Conservation (phyloP, 2,329 filamentous ascomycete species). For the Davidsoniella virescens region DNA sequence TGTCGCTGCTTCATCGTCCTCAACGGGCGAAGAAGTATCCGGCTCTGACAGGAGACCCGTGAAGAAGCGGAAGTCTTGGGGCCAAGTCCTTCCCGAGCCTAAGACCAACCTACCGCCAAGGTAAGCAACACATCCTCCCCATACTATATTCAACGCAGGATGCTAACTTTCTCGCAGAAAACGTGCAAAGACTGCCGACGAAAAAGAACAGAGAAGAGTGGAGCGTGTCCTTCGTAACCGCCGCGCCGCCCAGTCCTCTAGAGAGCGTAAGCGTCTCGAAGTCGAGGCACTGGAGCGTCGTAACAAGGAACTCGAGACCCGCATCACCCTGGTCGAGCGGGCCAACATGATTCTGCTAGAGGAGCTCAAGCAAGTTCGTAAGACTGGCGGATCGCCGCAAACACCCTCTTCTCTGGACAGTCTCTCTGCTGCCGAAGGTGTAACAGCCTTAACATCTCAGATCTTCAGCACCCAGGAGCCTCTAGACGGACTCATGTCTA, state of each 20-base stretch:
- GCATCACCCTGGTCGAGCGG: slow-evolving; percentile 43
- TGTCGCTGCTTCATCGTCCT: slow-evolving; percentile 12
- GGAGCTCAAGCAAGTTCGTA: slow-evolving; percentile 32
- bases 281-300: slow-evolving; percentile 71
- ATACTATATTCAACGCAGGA: neutral
- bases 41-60: slow-evolving; percentile 49
- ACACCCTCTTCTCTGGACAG: slow-evolving; percentile 27
- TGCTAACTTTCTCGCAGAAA: slow-evolving; percentile 38
- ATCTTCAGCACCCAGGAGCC: slow-evolving; percentile 32
- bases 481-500: slow-evolving; percentile 18
- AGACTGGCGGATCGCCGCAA: slow-evolving; percentile 25
- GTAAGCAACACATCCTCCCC: slow-evolving; percentile 30
- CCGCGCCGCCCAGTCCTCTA: slow-evolving; percentile 86
- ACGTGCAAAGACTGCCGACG: slow-evolving; percentile 95
- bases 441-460: slow-evolving; percentile 37
- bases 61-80: slow-evolving; percentile 98
- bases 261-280: slow-evolving; percentile 78
- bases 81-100: slow-evolving; percentile 86
- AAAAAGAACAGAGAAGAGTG: slow-evolving; percentile 95
- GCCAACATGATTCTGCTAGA: slow-evolving; percentile 32
- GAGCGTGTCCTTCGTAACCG: slow-evolving; percentile 95
- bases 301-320: slow-evolving; percentile 53
- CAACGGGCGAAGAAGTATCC: slow-evolving; percentile 14
- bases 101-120: slow-evolving; percentile 92
- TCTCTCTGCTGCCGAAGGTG: slow-evolving; percentile 27